These are phyloP conservation scores for Pugionium dolabratum DNA, from an alignment of 345 rosid species.

Conservation along the genomic window DNA sequence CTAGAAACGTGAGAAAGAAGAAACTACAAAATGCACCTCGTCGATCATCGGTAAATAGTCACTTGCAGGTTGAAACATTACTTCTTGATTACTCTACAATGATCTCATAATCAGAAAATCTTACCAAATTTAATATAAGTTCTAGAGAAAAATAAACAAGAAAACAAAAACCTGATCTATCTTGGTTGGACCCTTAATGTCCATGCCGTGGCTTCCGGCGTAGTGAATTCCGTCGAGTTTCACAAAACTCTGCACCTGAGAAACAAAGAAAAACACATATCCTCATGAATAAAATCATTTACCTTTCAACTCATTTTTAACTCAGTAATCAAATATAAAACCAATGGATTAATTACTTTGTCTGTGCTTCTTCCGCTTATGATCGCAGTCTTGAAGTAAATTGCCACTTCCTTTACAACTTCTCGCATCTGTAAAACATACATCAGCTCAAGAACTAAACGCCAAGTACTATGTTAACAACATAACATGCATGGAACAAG, in stretches of 20 bases:
- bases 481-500: not conserved
- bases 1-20: not conserved
- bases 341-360: constrained; percentile 59
- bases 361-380: constrained; percentile 91
- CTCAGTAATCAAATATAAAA: not conserved
- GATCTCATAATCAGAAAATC: not conserved
- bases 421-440: constrained; percentile 66
- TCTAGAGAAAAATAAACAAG: not conserved
- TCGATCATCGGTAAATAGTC: constrained; percentile 86
- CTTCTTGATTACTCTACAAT: constrained; percentile 48
- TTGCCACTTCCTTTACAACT: constrained; percentile 66
- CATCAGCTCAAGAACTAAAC: not conserved
- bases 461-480: not conserved
- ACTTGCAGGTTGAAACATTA: constrained; percentile 76
- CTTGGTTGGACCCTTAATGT: constrained; percentile 80
- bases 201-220: constrained; percentile 99
- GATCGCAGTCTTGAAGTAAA: constrained; percentile 85
- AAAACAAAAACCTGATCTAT: constrained; percentile 2
- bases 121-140: too few species aligned
- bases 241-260: constrained; percentile 80
- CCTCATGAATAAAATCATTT: too few species aligned
- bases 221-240: constrained; percentile 75
- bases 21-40: constrained; percentile 49
- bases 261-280: not conserved
- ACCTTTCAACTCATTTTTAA: too few species aligned